These are phyloP conservation scores for Saksenaea oblongispora DNA, from an alignment of 371 early-diverging fungal species.

Conservation along the genomic window DNA sequence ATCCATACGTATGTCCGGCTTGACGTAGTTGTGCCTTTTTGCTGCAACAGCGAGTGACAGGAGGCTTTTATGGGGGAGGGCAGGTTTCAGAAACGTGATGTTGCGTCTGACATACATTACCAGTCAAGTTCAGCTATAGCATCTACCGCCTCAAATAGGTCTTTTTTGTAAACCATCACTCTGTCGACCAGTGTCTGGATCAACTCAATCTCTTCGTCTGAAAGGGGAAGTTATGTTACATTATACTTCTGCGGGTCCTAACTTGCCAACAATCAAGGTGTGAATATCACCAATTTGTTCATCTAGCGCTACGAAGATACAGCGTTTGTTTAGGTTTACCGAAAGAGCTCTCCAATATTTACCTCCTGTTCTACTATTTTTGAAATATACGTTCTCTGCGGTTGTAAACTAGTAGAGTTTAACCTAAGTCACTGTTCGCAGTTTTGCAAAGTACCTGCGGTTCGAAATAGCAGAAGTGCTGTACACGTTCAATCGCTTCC, in stretches of 20 bases:
- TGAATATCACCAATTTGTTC: conserved; percentile 77
- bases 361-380: conserved; percentile 69
- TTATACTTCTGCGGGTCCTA: too few species aligned
- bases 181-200: conserved; percentile 64
- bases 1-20: conserved; percentile 60
- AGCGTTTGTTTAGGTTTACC: too few species aligned
- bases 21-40: conserved; percentile 45
- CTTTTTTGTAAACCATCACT: conserved; percentile 34
- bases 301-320: conserved; percentile 59
- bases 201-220: conserved; percentile 76
- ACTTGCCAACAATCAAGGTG: conserved; percentile 68
- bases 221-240: neutral
- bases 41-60: conserved; percentile 68
- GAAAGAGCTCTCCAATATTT: neutral
- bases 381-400: conserved; percentile 68
- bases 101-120: conserved; percentile 36
- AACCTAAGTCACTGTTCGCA: neutral
- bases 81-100: neutral
- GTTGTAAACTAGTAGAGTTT: conserved; percentile 64
- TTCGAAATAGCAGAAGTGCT: conserved; percentile 29
- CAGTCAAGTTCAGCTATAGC: conserved; percentile 72
- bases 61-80: conserved; percentile 40
- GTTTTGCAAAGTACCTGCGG: conserved; percentile 19
- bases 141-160: conserved; percentile 40
- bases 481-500: conserved; percentile 42